Percentiles rank a stretch among this genome's conserved stretches.
phyloP scores from a whole-genome alignment of 1,284 basidiomycete species.

The Inonotus obliquus region DNA sequence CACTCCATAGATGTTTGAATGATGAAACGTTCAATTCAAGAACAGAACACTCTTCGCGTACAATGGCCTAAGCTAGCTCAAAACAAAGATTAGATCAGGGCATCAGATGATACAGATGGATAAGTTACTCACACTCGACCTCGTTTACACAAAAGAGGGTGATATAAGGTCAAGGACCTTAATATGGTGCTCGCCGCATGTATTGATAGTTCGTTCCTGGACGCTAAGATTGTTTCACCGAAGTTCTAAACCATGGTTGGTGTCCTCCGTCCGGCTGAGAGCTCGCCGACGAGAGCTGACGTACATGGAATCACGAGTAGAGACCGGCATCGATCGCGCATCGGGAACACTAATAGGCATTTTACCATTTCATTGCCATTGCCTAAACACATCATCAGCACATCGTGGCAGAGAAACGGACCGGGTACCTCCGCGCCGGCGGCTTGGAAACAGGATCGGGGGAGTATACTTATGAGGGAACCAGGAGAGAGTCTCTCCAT shows the following conservation, averaged over 20 bases:
- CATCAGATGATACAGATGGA: background rate
- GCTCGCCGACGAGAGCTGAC: background rate
- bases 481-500: background rate
- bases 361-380: slow-evolving; percentile 10
- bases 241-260: background rate
- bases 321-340: slow-evolving; percentile 7
- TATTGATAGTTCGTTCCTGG: slow-evolving; percentile 15
- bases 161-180: background rate
- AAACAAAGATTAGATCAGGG: background rate
- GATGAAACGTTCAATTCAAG: background rate
- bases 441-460: background rate
- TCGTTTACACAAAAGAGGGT: background rate
- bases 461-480: background rate
- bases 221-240: background rate
- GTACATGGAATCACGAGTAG: background rate
- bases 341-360: slow-evolving; percentile 16
- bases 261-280: background rate
- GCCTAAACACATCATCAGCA: background rate
- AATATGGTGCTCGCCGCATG: slow-evolving; percentile 8
- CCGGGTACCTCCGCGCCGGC: slow-evolving; percentile 4
- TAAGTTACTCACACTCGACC: background rate
- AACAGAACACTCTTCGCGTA: background rate
- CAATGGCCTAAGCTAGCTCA: background rate
- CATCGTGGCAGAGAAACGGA: background rate
- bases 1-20: background rate